Evolutionary conservation across 768 basidiomycete genomes (phyloP).

Genomic region (Arthromyces matolae): DNA sequence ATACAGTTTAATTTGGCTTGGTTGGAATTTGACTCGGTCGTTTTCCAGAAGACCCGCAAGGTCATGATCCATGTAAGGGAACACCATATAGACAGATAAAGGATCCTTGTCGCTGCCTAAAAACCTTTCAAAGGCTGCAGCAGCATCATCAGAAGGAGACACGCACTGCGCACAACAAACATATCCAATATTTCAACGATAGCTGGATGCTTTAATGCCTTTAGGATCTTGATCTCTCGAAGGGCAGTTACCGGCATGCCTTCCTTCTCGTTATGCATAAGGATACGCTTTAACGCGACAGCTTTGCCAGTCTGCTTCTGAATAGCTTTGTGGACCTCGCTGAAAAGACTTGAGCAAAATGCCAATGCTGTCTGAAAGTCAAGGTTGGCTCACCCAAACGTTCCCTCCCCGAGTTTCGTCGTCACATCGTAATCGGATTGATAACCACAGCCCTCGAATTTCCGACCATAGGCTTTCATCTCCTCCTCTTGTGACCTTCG

Average conservation of each 20-base stretch:
- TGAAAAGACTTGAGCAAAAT: conserved; percentile 25
- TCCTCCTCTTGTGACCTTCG: conserved; percentile 64
- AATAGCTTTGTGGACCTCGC: conserved; percentile 88
- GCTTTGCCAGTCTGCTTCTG: conserved; percentile 53
- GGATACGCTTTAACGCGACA: conserved; percentile 90
- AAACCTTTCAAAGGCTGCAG: too few relatives aligned
- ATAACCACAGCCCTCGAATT: conserved; percentile 65
- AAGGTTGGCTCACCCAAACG: conserved; percentile 76
- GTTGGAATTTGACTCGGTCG: conserved; percentile 76
- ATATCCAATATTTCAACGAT: conserved; percentile 90
- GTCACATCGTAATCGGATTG: conserved; percentile 77
- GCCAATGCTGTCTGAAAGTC: conserved; percentile 9
- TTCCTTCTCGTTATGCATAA: conserved; percentile 96
- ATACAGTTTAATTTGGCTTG: conserved; percentile 90
- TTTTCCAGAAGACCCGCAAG: conserved; percentile 93
- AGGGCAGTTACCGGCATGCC: conserved; percentile 97
- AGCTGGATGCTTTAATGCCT: conserved; percentile 80
- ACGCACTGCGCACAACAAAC: conserved; percentile 79
- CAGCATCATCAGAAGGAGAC: conserved; percentile 2
- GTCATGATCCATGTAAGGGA: conserved; percentile 99
- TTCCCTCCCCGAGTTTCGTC: conserved; percentile 92
- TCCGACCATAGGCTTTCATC: conserved; percentile 59
- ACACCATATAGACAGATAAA: conserved; percentile 94
- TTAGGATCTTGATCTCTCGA: conserved; percentile 95
- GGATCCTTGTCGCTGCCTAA: conserved; percentile 66